A percentile compares a stretch with the other conserved stretches of the same genome.
phyloP scores from a whole-genome alignment of 768 basidiomycete genomes.

The Boletus vinaceobasis region DNA sequence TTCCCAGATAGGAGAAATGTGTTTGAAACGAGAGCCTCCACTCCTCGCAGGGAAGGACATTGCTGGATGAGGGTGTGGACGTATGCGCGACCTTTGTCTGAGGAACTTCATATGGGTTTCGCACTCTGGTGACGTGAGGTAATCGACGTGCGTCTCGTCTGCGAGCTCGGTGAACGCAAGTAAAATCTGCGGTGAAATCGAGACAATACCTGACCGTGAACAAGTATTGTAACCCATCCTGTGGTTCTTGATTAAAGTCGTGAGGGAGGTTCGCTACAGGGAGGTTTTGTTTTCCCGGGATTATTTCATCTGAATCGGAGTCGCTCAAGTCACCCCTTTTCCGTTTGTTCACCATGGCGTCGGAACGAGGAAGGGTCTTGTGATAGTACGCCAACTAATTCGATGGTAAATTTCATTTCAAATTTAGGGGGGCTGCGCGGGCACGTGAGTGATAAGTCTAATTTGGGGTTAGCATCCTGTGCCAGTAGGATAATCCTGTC shows the following conservation, averaged over 20 bases:
- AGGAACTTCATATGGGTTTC: slow-evolving; percentile 61
- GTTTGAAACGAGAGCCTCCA: slow-evolving; percentile 60
- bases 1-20: slow-evolving; percentile 64
- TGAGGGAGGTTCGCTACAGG: slow-evolving; percentile 79
- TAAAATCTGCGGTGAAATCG: not conserved
- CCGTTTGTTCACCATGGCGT: slow-evolving; percentile 44
- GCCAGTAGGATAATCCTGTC: too few relatives aligned
- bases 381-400: too few relatives aligned
- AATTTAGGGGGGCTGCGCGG: too few relatives aligned
- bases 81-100: slow-evolving; percentile 24
- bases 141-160: slow-evolving; percentile 71
- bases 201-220: slow-evolving; percentile 69
- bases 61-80: slow-evolving; percentile 21
- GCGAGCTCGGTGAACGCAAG: slow-evolving; percentile 9
- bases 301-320: slow-evolving; percentile 58
- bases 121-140: slow-evolving; percentile 61
- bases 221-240: slow-evolving; percentile 75
- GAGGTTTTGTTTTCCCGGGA: slow-evolving; percentile 66
- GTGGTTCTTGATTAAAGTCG: slow-evolving; percentile 61
- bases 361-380: not conserved
- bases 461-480: too few relatives aligned
- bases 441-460: too few relatives aligned
- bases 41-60: slow-evolving; percentile 56
- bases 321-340: slow-evolving; percentile 50
- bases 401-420: too few relatives aligned